phyloP scores from a whole-genome alignment of 331 rosid genomes.

The Quercus lobata region DNA sequence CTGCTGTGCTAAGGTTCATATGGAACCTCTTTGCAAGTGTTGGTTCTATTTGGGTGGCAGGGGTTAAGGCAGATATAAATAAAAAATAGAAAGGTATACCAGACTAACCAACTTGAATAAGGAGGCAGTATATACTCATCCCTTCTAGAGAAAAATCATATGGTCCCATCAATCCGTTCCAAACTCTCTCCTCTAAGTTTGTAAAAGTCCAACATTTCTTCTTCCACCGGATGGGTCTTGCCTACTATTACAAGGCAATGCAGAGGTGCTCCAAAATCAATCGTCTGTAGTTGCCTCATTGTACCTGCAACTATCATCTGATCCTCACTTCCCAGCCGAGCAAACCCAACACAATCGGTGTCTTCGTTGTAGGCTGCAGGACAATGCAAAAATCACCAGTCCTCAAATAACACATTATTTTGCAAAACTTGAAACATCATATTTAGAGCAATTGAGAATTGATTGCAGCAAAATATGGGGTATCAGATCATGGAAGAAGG shows the following conservation, averaged over 20 bases:
- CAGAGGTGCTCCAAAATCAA: conserved; percentile 84
- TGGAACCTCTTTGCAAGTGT: too few species aligned
- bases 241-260: conserved; percentile 91
- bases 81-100: neutral
- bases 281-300: conserved; percentile 60
- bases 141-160: neutral
- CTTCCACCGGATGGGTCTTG: conserved; percentile 86
- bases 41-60: too few species aligned
- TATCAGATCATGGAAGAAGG: neutral
- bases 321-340: conserved; percentile 88
- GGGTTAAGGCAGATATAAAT: too few species aligned
- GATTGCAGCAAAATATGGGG: neutral
- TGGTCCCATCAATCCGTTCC: neutral
- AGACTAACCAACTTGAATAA: neutral
- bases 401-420: neutral
- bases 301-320: conserved; percentile 71
- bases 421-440: neutral
- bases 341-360: conserved; percentile 82
- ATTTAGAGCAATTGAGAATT: neutral
- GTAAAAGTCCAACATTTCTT: conserved; percentile 83
- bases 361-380: conserved; percentile 60
- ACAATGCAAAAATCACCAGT: neutral
- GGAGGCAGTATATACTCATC: neutral
- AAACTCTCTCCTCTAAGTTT: conserved; percentile 8
- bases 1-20: too few species aligned